A percentile compares a stretch with the other conserved stretches of the same genome.
Conservation (phyloP, 306 rosid genomes). For the Cicer bijugum region DNA sequence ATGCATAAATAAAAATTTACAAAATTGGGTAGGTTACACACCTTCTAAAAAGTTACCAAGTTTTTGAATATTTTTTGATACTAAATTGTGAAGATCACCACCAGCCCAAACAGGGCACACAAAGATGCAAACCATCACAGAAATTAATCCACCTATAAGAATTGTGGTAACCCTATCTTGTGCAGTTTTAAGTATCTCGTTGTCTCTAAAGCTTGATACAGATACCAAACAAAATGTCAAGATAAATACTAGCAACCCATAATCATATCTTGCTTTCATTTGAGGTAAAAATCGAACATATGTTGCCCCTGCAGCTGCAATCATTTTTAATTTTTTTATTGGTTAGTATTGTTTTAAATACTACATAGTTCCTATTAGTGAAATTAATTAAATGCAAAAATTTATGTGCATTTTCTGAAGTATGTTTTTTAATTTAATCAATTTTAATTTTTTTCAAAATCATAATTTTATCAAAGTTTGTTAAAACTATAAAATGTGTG, state of each 20-base stretch:
- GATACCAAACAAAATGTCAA: slow-evolving; percentile 60
- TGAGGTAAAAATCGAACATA: slow-evolving; percentile 55
- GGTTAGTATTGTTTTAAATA: not conserved
- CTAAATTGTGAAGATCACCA: slow-evolving; percentile 55
- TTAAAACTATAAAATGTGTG: too few relatives aligned
- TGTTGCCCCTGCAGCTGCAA: slow-evolving; percentile 51
- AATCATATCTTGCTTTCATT: slow-evolving; percentile 62
- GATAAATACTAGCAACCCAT: slow-evolving; percentile 57
- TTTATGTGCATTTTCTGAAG: too few relatives aligned
- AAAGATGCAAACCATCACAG: slow-evolving; percentile 43
- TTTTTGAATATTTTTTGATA: slow-evolving; percentile 50
- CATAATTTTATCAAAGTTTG: too few relatives aligned
- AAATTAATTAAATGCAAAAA: not conserved
- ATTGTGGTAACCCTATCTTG: slow-evolving; percentile 50
- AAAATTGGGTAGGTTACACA: slow-evolving; percentile 11
- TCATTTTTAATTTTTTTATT: not conserved
- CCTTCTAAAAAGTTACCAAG: slow-evolving; percentile 54
- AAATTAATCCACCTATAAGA: slow-evolving; percentile 45
- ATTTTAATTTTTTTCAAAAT: too few relatives aligned
- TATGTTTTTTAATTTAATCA: too few relatives aligned
- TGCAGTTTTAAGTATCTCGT: slow-evolving; percentile 46
- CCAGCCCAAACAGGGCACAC: slow-evolving; percentile 64
- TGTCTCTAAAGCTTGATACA: slow-evolving; percentile 50
- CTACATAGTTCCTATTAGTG: not conserved
- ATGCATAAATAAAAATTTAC: slow-evolving; percentile 12